Evolutionary conservation across 352 stramenopile species (phyloP), one percentile per base, ranked within the genome.

Genomic region (Phytopythium vexans): DNA sequence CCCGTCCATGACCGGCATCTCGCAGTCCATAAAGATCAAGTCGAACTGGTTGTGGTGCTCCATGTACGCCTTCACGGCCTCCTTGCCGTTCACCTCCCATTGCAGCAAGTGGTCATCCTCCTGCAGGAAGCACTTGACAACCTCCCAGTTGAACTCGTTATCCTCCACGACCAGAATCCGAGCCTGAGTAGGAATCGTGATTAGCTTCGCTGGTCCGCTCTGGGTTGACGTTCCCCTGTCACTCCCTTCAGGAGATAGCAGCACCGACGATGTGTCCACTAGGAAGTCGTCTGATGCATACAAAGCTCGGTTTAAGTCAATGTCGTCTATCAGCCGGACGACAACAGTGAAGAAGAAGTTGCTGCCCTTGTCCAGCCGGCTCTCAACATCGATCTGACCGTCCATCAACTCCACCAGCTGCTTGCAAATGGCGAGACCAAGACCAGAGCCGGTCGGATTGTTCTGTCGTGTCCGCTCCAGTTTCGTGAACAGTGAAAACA

Each of bases 361-460:
- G 45, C 72, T 88, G 11, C 87, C 87, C 14, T 86, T 68, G 14
- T 70, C 73, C 3, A 92, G 63, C 43, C 89, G 68, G 52, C 77
- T 92, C 36, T 95, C 84, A 12, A 96, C 82, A 45, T 86, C 83
- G 50, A 96, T 94, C 37, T 85, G 64, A 6, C 87, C 87, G 53
- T 89, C 85, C 87, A 96, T 96, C 16, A 94, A 66, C 54, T 95
- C 83, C 7, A 86, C 82, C 32, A 96, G 79, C 54, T 94, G 82
- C 57, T 94, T 94, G 57, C 83, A 95, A 49, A 96, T 95, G 8
- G 83, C 82, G 42, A 96, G 67, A 9, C 87, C 87, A 5, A 96
- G 64, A 7, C 87, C 87, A 12, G 84, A 94, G 1, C 84, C 84
- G n/a, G 84, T 94, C 33, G 84, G 84, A 44, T 94, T 96, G 63